Percentiles rank a stretch among this genome's conserved stretches.
phyloP scores from a whole-genome alignment of 768 basidiomycete genomes.

The Lyophyllum shimeji region DNA sequence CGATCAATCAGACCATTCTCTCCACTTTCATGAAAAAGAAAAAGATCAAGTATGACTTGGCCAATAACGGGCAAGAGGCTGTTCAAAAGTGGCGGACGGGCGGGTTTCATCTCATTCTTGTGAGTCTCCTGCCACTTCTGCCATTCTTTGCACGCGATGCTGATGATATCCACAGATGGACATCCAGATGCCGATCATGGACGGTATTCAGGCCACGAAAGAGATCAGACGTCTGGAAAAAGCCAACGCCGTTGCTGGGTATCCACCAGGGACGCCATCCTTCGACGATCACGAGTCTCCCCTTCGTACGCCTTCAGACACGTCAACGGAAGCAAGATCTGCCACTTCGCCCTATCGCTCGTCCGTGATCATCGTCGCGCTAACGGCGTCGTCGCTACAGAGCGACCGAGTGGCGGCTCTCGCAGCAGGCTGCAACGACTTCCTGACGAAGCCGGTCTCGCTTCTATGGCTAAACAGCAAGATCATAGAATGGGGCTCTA shows the following conservation, averaged over 20 bases:
- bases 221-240: constrained; percentile 90
- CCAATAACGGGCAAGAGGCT: constrained; percentile 93
- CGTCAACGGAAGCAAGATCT: constrained; percentile 45
- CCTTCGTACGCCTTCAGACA: constrained; percentile 52
- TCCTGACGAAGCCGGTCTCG: constrained; percentile 95
- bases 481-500: constrained; percentile 99
- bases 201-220: constrained; percentile 95
- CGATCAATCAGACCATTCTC: constrained; percentile 96
- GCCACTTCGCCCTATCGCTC: constrained; percentile 75
- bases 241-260: constrained; percentile 59
- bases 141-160: not conserved
- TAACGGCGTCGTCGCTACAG: constrained; percentile 95
- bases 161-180: constrained; percentile 76
- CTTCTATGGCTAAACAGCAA: constrained; percentile 96
- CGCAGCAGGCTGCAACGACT: constrained; percentile 98
- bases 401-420: constrained; percentile 96
- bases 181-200: constrained; percentile 99
- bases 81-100: constrained; percentile 94
- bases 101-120: constrained; percentile 92
- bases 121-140: constrained; percentile 37
- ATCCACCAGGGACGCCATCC: constrained; percentile 67
- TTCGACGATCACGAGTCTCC: constrained; percentile 39
- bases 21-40: constrained; percentile 97
- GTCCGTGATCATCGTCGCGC: constrained; percentile 98
- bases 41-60: constrained; percentile 92